phyloP scores from a whole-genome alignment of 139 green algal genomes.

The Nannochloris sp. region DNA sequence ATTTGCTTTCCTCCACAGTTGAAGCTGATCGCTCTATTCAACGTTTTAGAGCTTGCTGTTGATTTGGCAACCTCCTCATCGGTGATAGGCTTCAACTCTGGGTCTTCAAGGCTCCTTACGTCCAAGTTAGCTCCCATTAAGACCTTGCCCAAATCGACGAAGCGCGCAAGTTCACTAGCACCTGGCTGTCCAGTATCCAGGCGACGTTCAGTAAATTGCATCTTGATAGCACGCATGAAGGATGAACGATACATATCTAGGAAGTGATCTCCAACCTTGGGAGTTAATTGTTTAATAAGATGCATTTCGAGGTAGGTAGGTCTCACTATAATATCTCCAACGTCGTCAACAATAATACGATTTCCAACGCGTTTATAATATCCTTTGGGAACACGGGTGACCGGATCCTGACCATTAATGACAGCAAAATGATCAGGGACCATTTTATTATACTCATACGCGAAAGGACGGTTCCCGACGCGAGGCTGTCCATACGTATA shows the following conservation, averaged over 20 bases:
- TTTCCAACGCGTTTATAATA: constrained; percentile 48
- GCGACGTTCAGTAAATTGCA: constrained; percentile 1
- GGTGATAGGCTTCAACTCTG: not conserved
- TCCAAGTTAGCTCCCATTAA: not conserved
- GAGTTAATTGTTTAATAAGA: not conserved
- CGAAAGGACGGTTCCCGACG: constrained; percentile 52
- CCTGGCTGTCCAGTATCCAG: constrained; percentile 5
- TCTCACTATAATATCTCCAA: constrained; percentile 38
- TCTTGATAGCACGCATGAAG: not conserved
- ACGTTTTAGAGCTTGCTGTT: too few species aligned
- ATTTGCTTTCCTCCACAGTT: too few species aligned
- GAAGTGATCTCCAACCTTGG: not conserved
- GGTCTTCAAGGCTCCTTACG: not conserved
- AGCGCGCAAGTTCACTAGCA: not conserved
- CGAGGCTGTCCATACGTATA: constrained; percentile 54
- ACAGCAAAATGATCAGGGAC: constrained; percentile 48
- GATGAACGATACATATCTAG: constrained; percentile 3
- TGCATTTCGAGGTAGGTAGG: constrained; percentile 29
- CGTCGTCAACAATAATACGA: constrained; percentile 36
- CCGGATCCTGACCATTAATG: constrained; percentile 37
- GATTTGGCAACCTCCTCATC: constrained; percentile 3
- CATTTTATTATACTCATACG: constrained; percentile 28
- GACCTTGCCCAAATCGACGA: not conserved
- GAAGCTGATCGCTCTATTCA: too few species aligned
- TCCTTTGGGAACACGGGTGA: constrained; percentile 12